phyloP scores from a whole-genome alignment of 2,329 filamentous ascomycete species.

The Fusarium tupiense region DNA sequence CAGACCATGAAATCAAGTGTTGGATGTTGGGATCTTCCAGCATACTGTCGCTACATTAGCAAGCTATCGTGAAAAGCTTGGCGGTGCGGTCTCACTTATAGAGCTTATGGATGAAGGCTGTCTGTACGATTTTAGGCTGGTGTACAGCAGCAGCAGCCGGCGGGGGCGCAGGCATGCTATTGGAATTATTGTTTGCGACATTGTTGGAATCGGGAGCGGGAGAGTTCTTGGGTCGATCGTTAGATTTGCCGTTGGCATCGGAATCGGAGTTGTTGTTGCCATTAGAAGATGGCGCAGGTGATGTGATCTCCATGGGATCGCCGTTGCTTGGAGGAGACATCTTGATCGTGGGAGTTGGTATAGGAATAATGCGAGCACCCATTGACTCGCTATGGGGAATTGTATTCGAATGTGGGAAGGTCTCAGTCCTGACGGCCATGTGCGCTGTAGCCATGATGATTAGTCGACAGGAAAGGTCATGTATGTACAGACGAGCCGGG shows the following conservation, averaged over 20 bases:
- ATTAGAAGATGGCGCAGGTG: constrained; percentile 58
- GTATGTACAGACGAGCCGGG: constrained; percentile 14
- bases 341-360: constrained; percentile 65
- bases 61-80: not conserved
- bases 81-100: constrained; percentile 78
- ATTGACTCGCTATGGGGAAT: constrained; percentile 56
- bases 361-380: constrained; percentile 65
- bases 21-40: constrained; percentile 92
- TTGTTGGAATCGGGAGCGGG: constrained; percentile 52
- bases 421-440: constrained; percentile 65
- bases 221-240: constrained; percentile 50
- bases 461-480: constrained; percentile 37
- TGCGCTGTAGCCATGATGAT: constrained; percentile 52
- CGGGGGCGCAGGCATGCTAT: constrained; percentile 61
- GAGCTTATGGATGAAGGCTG: constrained; percentile 98
- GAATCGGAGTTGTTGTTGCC: constrained; percentile 57
- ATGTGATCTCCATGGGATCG: constrained; percentile 70
- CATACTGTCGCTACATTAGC: constrained; percentile 74
- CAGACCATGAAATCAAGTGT: constrained; percentile 96
- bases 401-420: constrained; percentile 56
- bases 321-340: constrained; percentile 67
- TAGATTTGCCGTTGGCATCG: constrained; percentile 50
- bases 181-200: constrained; percentile 42
- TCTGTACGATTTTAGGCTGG: constrained; percentile 97
- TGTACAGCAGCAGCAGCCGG: constrained; percentile 78